A percentile compares a stretch with the other conserved stretches of the same genome.
Evolutionary conservation across 495 filamentous ascomycete genomes (phyloP).

Genomic region (Aspergillus steynii): DNA sequence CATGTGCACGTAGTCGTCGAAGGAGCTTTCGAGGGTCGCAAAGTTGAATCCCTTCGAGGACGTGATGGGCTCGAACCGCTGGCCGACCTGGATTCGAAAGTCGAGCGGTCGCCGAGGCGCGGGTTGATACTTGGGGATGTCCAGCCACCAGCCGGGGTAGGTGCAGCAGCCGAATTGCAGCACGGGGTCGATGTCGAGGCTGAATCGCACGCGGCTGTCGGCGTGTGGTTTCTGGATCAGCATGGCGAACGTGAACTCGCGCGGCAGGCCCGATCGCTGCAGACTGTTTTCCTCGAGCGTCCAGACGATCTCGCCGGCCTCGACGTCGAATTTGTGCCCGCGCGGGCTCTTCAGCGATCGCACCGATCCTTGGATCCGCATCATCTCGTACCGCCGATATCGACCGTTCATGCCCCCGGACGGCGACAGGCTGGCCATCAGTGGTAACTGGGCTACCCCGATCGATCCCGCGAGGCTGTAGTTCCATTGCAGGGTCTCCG

Average conservation of each 20-base stretch:
- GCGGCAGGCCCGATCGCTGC: constrained; percentile 52
- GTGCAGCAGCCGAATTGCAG: constrained; percentile 34
- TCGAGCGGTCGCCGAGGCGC: constrained; percentile 29
- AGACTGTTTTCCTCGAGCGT: constrained; percentile 53
- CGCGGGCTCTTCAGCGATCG: constrained; percentile 38
- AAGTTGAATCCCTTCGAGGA: constrained; percentile 41
- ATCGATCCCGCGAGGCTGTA: constrained; percentile 51
- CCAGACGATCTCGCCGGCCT: constrained; percentile 51
- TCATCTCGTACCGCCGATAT: constrained; percentile 52
- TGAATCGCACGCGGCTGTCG: constrained; percentile 30
- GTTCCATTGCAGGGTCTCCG: constrained; percentile 53
- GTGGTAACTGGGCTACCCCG: constrained; percentile 45
- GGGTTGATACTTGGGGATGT: constrained; percentile 30
- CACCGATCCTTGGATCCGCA: constrained; percentile 54
- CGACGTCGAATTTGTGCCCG: constrained; percentile 37
- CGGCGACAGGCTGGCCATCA: constrained; percentile 46
- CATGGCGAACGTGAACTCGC: constrained; percentile 57
- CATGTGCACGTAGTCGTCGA: constrained; percentile 47
- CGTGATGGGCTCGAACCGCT: constrained; percentile 37
- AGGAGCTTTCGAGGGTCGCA: constrained; percentile 34
- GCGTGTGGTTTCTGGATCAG: constrained; percentile 43
- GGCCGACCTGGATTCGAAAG: constrained; percentile 37
- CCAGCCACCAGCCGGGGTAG: constrained; percentile 36
- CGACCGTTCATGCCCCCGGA: constrained; percentile 38
- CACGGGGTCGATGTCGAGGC: constrained; percentile 42